Conservation (phyloP, 2,329 filamentous ascomycete genomes). For the Drechslerella coelobrocha region DNA sequence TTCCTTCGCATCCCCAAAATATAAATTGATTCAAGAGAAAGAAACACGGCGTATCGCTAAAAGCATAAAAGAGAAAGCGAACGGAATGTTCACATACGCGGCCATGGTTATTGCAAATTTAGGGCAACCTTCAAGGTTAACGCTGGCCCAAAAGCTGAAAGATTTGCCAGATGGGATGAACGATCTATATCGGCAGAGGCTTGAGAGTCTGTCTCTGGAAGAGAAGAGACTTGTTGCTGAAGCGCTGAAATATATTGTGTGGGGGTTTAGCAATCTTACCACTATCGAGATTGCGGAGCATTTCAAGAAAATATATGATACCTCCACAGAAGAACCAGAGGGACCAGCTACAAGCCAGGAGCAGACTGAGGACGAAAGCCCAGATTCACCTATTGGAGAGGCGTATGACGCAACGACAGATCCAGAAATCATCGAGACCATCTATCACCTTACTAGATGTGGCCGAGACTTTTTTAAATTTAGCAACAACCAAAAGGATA, state of each 20-base stretch:
- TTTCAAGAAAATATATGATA: conserved; percentile 31
- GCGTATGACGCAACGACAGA: conserved; percentile 32
- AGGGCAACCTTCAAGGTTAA: conserved; percentile 39
- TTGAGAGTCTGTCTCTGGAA: conserved; percentile 34
- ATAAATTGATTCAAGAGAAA: conserved; percentile 23
- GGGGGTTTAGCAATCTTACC: conserved; percentile 25
- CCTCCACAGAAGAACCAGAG: neutral
- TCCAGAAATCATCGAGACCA: conserved; percentile 38
- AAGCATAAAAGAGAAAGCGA: conserved; percentile 38
- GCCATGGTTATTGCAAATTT: conserved; percentile 43
- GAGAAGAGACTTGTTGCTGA: conserved; percentile 29
- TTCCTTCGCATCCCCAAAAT: neutral
- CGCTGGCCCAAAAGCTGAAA: conserved; percentile 31
- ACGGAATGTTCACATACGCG: conserved; percentile 49
- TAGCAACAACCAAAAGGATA: conserved; percentile 29
- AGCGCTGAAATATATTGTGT: conserved; percentile 33
- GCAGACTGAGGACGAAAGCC: neutral
- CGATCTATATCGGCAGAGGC: conserved; percentile 28
- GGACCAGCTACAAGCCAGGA: neutral
- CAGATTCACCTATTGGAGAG: neutral
- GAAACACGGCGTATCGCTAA: conserved; percentile 2
- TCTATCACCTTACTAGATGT: conserved; percentile 33
- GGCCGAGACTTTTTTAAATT: conserved; percentile 46
- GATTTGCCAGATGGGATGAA: conserved; percentile 44
- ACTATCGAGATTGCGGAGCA: conserved; percentile 41